A percentile compares a stretch with the other conserved stretches of the same genome.
phyloP scores from a whole-genome alignment of 2,329 filamentous ascomycete species.

The Neurospora sp. region DNA sequence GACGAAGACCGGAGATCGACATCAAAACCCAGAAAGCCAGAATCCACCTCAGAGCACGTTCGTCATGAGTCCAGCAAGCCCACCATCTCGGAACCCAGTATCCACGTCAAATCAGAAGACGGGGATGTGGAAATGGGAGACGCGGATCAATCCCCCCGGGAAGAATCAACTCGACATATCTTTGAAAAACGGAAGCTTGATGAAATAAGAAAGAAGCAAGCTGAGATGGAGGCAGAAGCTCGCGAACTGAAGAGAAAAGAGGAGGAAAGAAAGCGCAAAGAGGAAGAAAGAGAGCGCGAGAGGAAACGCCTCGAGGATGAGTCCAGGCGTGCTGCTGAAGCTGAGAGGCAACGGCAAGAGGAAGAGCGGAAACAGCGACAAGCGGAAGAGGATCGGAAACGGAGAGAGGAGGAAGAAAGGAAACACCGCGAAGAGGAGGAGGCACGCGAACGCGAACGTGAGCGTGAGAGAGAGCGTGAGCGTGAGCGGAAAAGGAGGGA shows the following conservation, averaged over 20 bases:
- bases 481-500: constrained; percentile 19
- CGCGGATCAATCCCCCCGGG: constrained; percentile 22
- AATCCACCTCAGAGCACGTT: constrained; percentile 25
- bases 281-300: constrained; percentile 20
- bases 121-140: constrained; percentile 48
- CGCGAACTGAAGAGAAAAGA: constrained; percentile 19
- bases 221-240: constrained; percentile 23
- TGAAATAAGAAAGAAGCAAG: constrained; percentile 22
- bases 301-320: constrained; percentile 17
- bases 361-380: constrained; percentile 19
- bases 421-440: constrained; percentile 27
- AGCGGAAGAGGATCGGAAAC: constrained; percentile 24
- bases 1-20: constrained; percentile 29
- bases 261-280: constrained; percentile 19
- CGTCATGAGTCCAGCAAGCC: constrained; percentile 33
- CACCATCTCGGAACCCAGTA: constrained; percentile 35
- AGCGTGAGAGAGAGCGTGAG: constrained; percentile 18
- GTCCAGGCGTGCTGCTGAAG: constrained; percentile 8
- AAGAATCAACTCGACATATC: constrained; percentile 15
- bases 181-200: constrained; percentile 24
- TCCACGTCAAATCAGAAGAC: constrained; percentile 50
- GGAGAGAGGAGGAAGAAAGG: constrained; percentile 26
- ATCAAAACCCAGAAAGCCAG: constrained; percentile 29
- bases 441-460: constrained; percentile 23
- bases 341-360: constrained; percentile 19